Conservation (phyloP, 2,329 filamentous ascomycete genomes). For the Penicillium sp. region DNA sequence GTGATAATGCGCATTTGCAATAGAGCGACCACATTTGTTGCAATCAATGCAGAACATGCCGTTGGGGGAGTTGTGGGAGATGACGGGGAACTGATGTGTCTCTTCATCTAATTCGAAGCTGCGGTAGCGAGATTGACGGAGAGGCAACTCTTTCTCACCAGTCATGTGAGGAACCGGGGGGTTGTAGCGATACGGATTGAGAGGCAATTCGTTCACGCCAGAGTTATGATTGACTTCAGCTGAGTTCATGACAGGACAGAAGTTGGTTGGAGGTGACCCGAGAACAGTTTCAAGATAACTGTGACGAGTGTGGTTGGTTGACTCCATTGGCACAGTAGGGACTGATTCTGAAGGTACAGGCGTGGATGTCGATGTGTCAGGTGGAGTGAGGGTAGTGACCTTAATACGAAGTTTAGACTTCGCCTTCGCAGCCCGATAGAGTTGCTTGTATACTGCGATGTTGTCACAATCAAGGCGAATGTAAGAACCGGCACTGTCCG, state of each 20-base stretch:
- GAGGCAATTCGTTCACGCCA: constrained; percentile 3
- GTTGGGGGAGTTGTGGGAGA: constrained; percentile 34
- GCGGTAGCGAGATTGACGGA: constrained; percentile 23
- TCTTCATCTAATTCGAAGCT: constrained; percentile 30
- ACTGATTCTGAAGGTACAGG: constrained; percentile 19
- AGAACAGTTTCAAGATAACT: constrained; percentile 46
- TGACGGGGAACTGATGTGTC: constrained; percentile 30
- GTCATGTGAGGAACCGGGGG: background rate
- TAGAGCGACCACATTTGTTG: constrained; percentile 78
- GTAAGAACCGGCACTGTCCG: constrained; percentile 81
- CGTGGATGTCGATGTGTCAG: constrained; percentile 23
- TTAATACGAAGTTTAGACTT: constrained; percentile 95
- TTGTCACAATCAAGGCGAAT: constrained; percentile 75
- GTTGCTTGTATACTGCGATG: constrained; percentile 85
- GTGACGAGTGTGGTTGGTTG: constrained; percentile 27
- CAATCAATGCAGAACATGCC: constrained; percentile 80
- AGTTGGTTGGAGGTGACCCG: constrained; percentile 23
- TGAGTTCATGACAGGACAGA: constrained; percentile 7
- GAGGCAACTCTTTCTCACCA: constrained; percentile 5
- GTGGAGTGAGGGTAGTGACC: constrained; percentile 59
- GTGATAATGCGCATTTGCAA: constrained; percentile 83
- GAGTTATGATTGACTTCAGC: background rate
- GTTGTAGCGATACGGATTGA: constrained; percentile 19
- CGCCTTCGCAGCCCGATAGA: constrained; percentile 93
- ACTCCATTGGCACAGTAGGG: constrained; percentile 10